phyloP scores from a whole-genome alignment of 176 grass and related monocot genomes.

The Ensete ventricosum region DNA sequence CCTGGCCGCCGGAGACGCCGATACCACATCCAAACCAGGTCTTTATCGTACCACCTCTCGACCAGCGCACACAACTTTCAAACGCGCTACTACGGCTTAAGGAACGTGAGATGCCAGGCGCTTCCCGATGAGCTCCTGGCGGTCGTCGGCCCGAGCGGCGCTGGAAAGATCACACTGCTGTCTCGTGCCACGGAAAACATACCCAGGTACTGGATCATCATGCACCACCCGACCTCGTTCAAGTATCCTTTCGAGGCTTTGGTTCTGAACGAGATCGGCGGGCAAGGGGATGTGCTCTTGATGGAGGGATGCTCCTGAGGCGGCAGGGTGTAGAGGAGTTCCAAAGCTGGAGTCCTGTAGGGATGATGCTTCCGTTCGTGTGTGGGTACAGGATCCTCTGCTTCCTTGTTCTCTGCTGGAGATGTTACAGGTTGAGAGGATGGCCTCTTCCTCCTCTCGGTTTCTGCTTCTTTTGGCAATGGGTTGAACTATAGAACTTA shows the following conservation, averaged over 20 bases:
- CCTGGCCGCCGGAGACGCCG: constrained; percentile 29
- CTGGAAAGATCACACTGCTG: constrained; percentile 76
- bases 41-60: constrained; percentile 49
- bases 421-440: constrained; percentile 1
- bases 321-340: constrained; percentile 1
- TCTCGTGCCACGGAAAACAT: constrained; percentile 33
- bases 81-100: neutral
- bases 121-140: constrained; percentile 55
- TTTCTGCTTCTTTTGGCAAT: no score
- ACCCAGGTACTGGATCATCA: constrained; percentile 73
- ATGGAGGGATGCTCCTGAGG: neutral
- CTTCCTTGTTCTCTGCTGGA: neutral
- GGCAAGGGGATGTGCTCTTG: constrained; percentile 3
- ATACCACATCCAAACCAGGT: constrained; percentile 59
- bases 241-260: constrained; percentile 90
- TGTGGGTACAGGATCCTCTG: constrained; percentile 7
- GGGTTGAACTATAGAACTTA: no score
- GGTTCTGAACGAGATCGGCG: constrained; percentile 74
- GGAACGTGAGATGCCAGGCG: constrained; percentile 47
- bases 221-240: constrained; percentile 85
- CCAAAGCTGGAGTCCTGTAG: neutral
- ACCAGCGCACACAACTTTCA: neutral
- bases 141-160: constrained; percentile 71
- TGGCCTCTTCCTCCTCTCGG: neutral
- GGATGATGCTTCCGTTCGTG: constrained; percentile 1